Conservation (phyloP, 225 moss, liverwort and hornwort species). For the Rhytidiadelphus loreus region DNA sequence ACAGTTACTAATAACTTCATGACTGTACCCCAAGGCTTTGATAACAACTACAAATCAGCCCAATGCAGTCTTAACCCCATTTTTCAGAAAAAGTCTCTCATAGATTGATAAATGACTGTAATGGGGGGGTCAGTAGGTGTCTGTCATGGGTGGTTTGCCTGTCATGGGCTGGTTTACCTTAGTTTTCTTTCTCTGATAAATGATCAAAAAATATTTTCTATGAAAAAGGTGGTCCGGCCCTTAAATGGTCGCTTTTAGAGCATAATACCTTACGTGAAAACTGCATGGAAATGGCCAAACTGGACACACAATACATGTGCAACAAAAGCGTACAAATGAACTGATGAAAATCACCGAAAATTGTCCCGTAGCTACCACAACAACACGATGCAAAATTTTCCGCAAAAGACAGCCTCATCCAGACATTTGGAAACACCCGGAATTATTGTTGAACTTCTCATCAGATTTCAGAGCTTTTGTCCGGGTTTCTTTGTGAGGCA, state of each 20-base stretch:
- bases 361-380: neutral
- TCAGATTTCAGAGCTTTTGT: neutral
- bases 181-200: too few relatives aligned
- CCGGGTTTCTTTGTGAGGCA: neutral
- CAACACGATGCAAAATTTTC: neutral
- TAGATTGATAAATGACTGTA: too few relatives aligned
- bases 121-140: too few relatives aligned
- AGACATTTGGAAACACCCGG: neutral
- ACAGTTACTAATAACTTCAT: too few relatives aligned
- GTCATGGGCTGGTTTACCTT: too few relatives aligned
- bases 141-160: too few relatives aligned
- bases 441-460: neutral
- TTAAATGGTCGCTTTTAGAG: neutral
- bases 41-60: too few relatives aligned
- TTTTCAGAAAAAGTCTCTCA: too few relatives aligned
- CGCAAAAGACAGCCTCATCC: neutral
- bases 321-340: neutral
- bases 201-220: too few relatives aligned
- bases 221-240: too few relatives aligned
- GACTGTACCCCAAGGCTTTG: too few relatives aligned
- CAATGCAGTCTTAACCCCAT: too few relatives aligned
- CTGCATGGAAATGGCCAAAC: neutral
- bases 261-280: neutral
- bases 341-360: neutral
- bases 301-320: neutral